Conservation (phyloP, 208 protist species). For the Trypanosoma caninum region DNA sequence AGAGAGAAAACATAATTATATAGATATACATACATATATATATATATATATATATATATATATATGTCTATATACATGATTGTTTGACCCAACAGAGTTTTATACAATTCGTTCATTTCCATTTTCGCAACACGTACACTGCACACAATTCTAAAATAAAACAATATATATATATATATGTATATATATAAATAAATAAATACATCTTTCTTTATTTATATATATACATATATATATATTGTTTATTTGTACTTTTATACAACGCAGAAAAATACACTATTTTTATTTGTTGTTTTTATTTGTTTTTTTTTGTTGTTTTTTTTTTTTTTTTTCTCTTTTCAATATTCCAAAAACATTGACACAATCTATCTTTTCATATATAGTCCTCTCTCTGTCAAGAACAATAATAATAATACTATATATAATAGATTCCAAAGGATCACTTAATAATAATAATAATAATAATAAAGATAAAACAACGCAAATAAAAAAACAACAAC, state of each 20-base stretch:
- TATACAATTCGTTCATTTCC: too few species aligned
- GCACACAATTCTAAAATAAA: too few species aligned
- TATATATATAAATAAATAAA: too few species aligned
- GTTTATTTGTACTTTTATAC: background rate
- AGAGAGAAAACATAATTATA: background rate
- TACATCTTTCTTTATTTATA: too few species aligned
- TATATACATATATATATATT: too few species aligned
- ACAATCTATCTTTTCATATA: background rate
- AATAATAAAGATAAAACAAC: background rate
- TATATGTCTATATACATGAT: too few species aligned
- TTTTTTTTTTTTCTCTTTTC: background rate
- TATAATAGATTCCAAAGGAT: too few species aligned
- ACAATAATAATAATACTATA: background rate
- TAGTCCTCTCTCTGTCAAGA: background rate
- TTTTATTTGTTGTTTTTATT: background rate
- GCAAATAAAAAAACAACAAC: background rate
- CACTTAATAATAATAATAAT: too few species aligned
- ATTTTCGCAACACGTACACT: too few species aligned
- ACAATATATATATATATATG: too few species aligned
- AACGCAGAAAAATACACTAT: background rate
- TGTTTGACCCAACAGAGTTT: too few species aligned
- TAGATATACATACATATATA: background rate
- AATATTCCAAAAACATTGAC: background rate
- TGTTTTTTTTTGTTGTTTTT: background rate
- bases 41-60: background rate